Conservation (phyloP, 192 early-diverging fungal genomes). For the Geranomyces variabilis region DNA sequence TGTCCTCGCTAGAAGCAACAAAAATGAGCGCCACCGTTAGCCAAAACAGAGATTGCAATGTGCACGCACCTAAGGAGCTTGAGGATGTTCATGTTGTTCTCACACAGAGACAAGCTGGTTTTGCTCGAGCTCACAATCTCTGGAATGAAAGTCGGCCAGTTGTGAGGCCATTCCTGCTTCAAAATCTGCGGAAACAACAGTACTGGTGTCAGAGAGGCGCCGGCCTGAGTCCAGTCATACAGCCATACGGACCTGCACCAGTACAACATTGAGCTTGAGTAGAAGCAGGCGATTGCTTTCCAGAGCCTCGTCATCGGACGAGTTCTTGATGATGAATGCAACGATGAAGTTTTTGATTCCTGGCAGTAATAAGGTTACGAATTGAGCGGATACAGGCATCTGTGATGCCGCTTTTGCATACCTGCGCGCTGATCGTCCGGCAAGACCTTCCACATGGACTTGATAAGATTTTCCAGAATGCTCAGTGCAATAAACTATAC, state of each 20-base stretch:
- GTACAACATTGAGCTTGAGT: conserved; percentile 92
- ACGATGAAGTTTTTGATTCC: conserved; percentile 97
- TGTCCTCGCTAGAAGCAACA: conserved; percentile 79
- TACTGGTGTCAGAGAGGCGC: not conserved
- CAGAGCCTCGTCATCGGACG: conserved; percentile 83
- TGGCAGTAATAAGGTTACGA: conserved; percentile 26
- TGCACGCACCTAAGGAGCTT: conserved; percentile 84
- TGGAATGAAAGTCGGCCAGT: conserved; percentile 98
- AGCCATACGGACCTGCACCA: conserved; percentile 79
- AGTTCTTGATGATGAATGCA: conserved; percentile 85
- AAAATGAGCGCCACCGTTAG: not conserved
- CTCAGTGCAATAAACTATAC: conserved; percentile 88
- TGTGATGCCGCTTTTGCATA: conserved; percentile 31
- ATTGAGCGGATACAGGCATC: no score
- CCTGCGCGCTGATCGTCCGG: conserved; percentile 80
- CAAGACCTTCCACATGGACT: conserved; percentile 96
- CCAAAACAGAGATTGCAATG: not conserved
- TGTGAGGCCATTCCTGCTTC: conserved; percentile 99
- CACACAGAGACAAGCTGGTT: conserved; percentile 88
- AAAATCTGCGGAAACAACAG: conserved; percentile 68
- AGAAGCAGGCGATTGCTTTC: conserved; percentile 78
- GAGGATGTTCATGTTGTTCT: conserved; percentile 99
- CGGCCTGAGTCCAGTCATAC: not conserved
- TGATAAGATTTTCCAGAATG: conserved; percentile 92
- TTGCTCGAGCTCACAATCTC: conserved; percentile 96